These are phyloP conservation scores for Macrotyloma uniflorum DNA, from an alignment of 306 rosid genomes.

Conservation along the genomic window DNA sequence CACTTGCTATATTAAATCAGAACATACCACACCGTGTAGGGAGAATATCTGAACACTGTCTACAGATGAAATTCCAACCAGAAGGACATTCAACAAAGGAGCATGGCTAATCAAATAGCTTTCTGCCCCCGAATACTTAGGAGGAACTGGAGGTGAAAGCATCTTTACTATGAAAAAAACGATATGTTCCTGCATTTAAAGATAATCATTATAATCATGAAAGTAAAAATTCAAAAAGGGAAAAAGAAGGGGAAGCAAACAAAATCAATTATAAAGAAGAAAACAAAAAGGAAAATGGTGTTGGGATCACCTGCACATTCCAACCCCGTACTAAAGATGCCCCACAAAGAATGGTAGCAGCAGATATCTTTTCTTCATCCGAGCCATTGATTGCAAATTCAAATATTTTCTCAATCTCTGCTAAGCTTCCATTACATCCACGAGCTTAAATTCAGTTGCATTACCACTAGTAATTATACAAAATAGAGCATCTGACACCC, in stretches of 20 bases:
- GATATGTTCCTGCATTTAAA: constrained; percentile 79
- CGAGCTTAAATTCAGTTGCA: constrained; percentile 88
- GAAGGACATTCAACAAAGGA: constrained; percentile 77
- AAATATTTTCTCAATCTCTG: constrained; percentile 86
- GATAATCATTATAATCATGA: constrained; percentile 25
- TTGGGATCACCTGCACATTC: constrained; percentile 84
- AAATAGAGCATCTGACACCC: constrained; percentile 77
- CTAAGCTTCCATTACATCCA: constrained; percentile 98
- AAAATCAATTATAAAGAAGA: not conserved
- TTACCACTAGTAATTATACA: constrained; percentile 67
- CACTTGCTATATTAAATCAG: not conserved
- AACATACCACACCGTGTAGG: constrained; percentile 89
- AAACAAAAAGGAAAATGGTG: not conserved
- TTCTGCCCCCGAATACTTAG: constrained; percentile 58
- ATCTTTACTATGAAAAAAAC: constrained; percentile 73
- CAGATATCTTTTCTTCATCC: constrained; percentile 87
- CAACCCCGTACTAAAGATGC: constrained; percentile 94
- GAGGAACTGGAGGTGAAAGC: constrained; percentile 80
- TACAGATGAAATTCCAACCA: constrained; percentile 86
- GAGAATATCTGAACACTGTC: constrained; percentile 94
- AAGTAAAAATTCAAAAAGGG: not conserved
- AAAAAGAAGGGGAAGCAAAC: constrained; percentile 4
- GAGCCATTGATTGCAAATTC: constrained; percentile 85
- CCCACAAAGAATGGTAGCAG: constrained; percentile 92
- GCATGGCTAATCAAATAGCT: constrained; percentile 84